Base-by-base conservation (phyloP, 225 moss, liverwort and hornwort species). In the Rhytidiadelphus loreus region DNA sequence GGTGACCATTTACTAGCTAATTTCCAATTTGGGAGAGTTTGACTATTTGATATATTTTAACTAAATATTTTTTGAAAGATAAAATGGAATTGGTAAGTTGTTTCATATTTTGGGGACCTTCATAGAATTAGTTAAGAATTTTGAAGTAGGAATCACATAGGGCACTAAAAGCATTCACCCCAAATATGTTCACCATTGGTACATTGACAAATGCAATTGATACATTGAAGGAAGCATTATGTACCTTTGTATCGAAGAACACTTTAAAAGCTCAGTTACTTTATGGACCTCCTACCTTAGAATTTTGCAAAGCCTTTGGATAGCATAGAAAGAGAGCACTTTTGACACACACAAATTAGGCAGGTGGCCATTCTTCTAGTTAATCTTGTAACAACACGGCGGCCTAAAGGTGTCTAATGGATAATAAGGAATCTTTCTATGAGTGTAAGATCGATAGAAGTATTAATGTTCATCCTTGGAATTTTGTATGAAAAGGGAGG, bases 381-480 rank as follows among this genome's bases (percentile, higher is more conserved):
- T 10, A 35, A 65, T 11, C 20, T 0, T 37, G 0, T 37, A 20
- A 65, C 5, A 3, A 65, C 3, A 0, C 3, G 2, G 2, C 0
- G 1, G 2, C 35, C 35, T 35, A 35, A 35, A 19, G 35, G 19
- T 33, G 2, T 35, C 3, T 1, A 63, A 64, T 33, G 9, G 17
- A 33, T 33, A 15, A 64, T 7, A 63, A 9, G 17, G 9, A 17
- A 64, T 33, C 18, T 10, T 64, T 33, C 9, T n/a, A n/a, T n/a
- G n/a, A n/a, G n/a, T n/a, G n/a, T n/a, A n/a, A n/a, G n/a, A n/a
- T n/a, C n/a, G n/a, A n/a, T n/a, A n/a, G n/a, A n/a, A n/a, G n/a
- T n/a, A n/a, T n/a, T n/a, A n/a, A n/a, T n/a, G n/a, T n/a, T n/a
- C n/a, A n/a, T n/a, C n/a, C n/a, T n/a, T n/a, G n/a, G n/a, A n/a